phyloP scores from a whole-genome alignment of 768 basidiomycete genomes.

The Epithele typhae region DNA sequence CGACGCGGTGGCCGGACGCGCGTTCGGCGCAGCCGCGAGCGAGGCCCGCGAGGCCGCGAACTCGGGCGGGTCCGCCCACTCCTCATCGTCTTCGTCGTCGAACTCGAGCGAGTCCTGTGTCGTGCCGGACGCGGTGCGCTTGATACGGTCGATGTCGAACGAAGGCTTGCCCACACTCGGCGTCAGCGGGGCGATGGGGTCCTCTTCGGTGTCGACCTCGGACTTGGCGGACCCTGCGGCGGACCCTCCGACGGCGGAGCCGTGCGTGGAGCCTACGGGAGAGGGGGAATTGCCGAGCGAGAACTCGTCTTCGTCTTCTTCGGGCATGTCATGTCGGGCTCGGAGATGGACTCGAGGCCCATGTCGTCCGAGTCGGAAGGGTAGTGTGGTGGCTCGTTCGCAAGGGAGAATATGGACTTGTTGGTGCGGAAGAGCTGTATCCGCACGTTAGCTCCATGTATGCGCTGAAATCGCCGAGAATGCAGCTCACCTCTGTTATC shows the following conservation, averaged over 20 bases:
- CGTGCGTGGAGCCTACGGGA: constrained; percentile 6
- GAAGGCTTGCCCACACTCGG: constrained; percentile 45
- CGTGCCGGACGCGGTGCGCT: constrained; percentile 20
- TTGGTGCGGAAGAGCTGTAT: constrained; percentile 38
- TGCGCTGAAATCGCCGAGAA: neutral
- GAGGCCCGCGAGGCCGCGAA: constrained; percentile 4
- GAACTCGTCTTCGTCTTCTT: constrained; percentile 49
- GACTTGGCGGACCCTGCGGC: constrained; percentile 41
- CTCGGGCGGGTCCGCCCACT: constrained; percentile 60
- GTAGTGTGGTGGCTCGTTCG: constrained; percentile 87
- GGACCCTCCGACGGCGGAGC: constrained; percentile 35
- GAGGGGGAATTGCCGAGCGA: constrained; percentile 37
- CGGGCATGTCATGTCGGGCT: constrained; percentile 64
- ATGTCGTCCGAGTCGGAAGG: constrained; percentile 71
- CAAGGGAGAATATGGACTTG: constrained; percentile 78
- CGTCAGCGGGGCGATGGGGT: constrained; percentile 65
- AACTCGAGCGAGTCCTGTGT: constrained; percentile 30
- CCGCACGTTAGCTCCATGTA: no score
- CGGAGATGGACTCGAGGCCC: constrained; percentile 81
- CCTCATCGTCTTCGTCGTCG: constrained; percentile 44
- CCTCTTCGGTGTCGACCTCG: constrained; percentile 69
- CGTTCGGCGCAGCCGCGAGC: neutral
- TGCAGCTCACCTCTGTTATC: constrained; percentile 70
- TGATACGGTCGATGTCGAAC: constrained; percentile 25
- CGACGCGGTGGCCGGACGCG: neutral